Conservation (phyloP, 2,329 filamentous ascomycete species). For the Juglanconis juglandina region DNA sequence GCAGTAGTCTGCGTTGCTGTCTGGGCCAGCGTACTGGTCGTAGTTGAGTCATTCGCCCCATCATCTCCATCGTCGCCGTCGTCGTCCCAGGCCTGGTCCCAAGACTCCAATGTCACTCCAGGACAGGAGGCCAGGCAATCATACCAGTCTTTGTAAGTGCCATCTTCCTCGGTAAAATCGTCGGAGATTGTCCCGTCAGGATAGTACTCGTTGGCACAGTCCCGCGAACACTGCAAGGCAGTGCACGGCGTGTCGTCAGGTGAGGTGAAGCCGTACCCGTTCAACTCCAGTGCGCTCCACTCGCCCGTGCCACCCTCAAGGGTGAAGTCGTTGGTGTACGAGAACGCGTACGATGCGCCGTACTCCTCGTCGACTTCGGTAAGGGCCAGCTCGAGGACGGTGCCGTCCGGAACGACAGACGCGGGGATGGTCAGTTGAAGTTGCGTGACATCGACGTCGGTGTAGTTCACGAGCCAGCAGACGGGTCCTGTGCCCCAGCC, state of each 20-base stretch:
- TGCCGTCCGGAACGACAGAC: slow-evolving; percentile 26
- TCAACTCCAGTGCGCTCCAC: slow-evolving; percentile 16
- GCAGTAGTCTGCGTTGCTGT: too few species aligned
- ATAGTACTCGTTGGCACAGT: slow-evolving; percentile 15
- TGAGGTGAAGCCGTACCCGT: slow-evolving; percentile 4
- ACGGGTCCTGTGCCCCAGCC: slow-evolving; percentile 28
- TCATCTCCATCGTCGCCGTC: not conserved
- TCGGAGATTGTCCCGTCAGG: not conserved
- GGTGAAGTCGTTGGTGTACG: slow-evolving; percentile 17
- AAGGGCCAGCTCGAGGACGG: slow-evolving; percentile 28
- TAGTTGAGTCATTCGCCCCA: not conserved
- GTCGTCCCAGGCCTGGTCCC: slow-evolving; percentile 6
- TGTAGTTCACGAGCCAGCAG: slow-evolving; percentile 32
- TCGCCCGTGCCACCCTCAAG: slow-evolving; percentile 14
- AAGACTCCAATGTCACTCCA: not conserved
- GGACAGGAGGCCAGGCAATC: not conserved
- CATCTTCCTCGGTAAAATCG: not conserved
- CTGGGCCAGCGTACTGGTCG: not conserved
- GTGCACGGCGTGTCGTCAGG: slow-evolving; percentile 11
- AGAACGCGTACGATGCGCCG: not conserved
- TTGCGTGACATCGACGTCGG: slow-evolving; percentile 24
- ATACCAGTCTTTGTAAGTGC: not conserved
- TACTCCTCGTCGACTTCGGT: slow-evolving; percentile 17
- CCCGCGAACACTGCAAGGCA: slow-evolving; percentile 15
- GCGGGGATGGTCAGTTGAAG: slow-evolving; percentile 29